These are phyloP conservation scores for Wickerhamiella sergipiensis DNA, from an alignment of 805 yeast genomes.

Conservation along the genomic window DNA sequence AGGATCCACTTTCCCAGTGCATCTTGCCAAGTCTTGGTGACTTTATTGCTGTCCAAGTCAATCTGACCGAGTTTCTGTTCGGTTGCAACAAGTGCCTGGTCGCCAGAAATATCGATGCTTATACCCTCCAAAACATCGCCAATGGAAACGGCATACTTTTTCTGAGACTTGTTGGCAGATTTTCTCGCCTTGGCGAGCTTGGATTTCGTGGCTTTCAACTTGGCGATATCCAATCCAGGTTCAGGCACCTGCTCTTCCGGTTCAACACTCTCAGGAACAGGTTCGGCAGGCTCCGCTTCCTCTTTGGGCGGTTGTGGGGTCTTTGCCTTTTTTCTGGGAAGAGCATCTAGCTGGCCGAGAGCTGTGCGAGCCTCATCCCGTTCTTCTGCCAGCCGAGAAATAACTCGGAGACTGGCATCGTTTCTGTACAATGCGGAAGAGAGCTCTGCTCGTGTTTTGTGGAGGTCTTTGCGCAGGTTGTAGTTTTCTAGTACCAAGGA, in stretches of 20 bases:
- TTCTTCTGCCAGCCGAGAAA: slow-evolving; percentile 59
- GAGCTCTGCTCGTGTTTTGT: slow-evolving; percentile 52
- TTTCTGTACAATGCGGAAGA: slow-evolving; percentile 68
- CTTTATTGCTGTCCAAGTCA: neutral
- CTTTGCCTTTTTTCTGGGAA: slow-evolving; percentile 1
- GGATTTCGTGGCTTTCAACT: neutral
- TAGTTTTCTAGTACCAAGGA: slow-evolving; percentile 71
- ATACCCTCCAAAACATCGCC: neutral
- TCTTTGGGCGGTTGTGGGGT: neutral
- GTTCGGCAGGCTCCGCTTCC: neutral
- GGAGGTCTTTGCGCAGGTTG: slow-evolving; percentile 57
- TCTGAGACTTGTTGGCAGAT: neutral
- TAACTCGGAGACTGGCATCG: slow-evolving; percentile 85
- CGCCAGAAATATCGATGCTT: neutral
- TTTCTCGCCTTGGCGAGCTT: neutral
- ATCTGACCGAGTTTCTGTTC: neutral
- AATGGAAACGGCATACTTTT: neutral
- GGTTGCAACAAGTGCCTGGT: neutral
- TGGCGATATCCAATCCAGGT: neutral
- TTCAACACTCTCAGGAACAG: slow-evolving; percentile 2
- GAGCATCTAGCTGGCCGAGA: slow-evolving; percentile 34
- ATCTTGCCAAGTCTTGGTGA: neutral
- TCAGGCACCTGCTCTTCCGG: neutral
- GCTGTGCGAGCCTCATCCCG: slow-evolving; percentile 62
- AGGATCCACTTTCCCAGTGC: neutral